Base-by-base conservation (phyloP, 225 moss, liverwort and hornwort genomes). In the Sphagnum contortum region DNA sequence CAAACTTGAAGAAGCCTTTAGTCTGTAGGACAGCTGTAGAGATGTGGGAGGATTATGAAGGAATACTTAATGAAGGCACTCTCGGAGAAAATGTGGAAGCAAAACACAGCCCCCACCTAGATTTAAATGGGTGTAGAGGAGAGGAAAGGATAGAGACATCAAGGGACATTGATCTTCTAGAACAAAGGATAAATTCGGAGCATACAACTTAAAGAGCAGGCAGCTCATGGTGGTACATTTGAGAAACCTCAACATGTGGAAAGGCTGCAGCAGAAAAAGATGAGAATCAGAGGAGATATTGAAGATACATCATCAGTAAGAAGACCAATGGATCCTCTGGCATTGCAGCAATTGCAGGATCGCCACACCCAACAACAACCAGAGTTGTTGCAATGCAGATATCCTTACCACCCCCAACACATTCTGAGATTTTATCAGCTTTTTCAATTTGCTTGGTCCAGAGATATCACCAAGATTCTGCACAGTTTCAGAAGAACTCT, bases 341-440 rank as follows among this genome's bases (percentile, higher is more conserved):
- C 80, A 79, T 63, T 82, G 71, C 90, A 85, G 65, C 75, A 85
- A 14, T 76, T 81, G 60, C 84, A 83, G 52, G 87, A 90, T 68
- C 83, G 92, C 69, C 88, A 92, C 64, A 86, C 79, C 76, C 86
- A 90, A 11, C 86, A 90, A 69, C 84, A 90, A 55, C 79, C 81
- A 46, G 90, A 82, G 72, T 93, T 87, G 68, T 82, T 90, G 11
- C 88, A 93, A 62, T 92, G 96, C 92, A 93, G 88, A 81, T 83
- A 76, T 62, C 29, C 29, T 29, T 29, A 45, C 48, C 48, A 9
- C 8, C 29, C 29, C 0, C 29, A 29, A 29, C 29, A 1, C 29
- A 29, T 29, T 1, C 29, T 29, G 29, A 29, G 29, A 29, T 29
- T 29, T 29, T 29, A 29, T 29, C 29, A 29, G 29, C 29, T 29